Base-by-base conservation (phyloP, 2,329 filamentous ascomycete species). In the Stagonosporopsis chrysanthemi region DNA sequence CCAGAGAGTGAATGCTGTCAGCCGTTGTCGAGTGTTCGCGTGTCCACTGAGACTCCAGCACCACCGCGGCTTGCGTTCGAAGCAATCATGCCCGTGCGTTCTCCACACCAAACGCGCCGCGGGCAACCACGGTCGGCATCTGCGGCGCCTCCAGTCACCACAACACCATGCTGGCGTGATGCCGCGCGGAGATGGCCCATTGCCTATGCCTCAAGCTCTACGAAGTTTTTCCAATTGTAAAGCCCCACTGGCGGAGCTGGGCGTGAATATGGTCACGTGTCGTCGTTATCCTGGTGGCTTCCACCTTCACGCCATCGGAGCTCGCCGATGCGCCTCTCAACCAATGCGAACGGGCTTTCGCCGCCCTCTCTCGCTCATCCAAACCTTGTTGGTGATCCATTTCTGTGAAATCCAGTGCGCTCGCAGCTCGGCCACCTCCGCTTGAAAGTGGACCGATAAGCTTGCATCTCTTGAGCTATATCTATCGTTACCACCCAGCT, bases 381-480 rank as follows among this genome's bases (percentile, higher is more conserved):
- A 60, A 60, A 64, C 65, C 61, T 64, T 61, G 56, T 64, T 63
- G 63, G 61, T 61, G 65, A 65, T 63, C 64, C 59, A 56, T 60
- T 63, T 61, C 56, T 60, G 60, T 52, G 39, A 64, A 69, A 64
- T 67, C 60, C 62, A 69, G 65, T 46, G 48, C 61, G 42, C 41
- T 61, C 58, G 61, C 67, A 61, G 63, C 57, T 71, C 74, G 74
- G 74, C 68, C 64, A 62, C 58, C 65, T 69, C 74, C 73, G 72
- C 61, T 49, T 52, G 55, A 49, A 56, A 61, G 43, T 64, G 57
- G 60, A 64, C 69, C 53, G 72, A 75, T 74, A 74, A 74, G 67
- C 56, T 49, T 58, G 64, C 59, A 52, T 55, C 51, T 62, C 51
- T 52, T 28, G 51, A 31, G 53, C 53, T 73, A 75, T 75, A 75